Evolutionary conservation across 306 rosid genomes (phyloP), one percentile per base, ranked within the genome.

Genomic region (Potentilla sterilis): DNA sequence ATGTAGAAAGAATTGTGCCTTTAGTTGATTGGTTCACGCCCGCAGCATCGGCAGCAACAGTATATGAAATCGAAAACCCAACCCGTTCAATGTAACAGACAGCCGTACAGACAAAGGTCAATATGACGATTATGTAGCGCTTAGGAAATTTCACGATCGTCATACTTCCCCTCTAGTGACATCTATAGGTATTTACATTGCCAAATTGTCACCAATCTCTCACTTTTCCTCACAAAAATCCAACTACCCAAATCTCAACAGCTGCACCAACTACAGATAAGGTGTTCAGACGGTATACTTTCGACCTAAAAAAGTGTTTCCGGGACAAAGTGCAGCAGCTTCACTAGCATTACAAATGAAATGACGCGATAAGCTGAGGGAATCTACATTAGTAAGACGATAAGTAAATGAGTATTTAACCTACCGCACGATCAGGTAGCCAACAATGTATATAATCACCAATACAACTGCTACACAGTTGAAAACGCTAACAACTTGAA

Each of bases 31-130:
- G 99, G 46, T 86, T 93, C 19, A 92, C 85, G 5, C 85, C 85
- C 2, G 81, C 87, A 41, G 86, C 89, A 80, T 92, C 97, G 24
- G 99, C 98, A 65, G 99, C 99, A 63, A 88, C 83, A 7, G 99
- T 95, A 73, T 95, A 95, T 0, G 97, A 97, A 81, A 95, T 92
- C 5, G 99, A 95, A 77, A 95, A 95, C 47, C 99, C 99, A 0
- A 95, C 97, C 9, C 99, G 90, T 78, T 92, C 99, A 47, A 95
- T 83, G 71, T 95, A 95, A 73, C 99, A 95, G 61, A 95, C 98
- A 18, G 91, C 85, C 2, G 99, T 95, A 90, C 99, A 81, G 77
- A 95, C 57, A 82, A 95, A 95, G 77, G 99, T 95, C 76, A 95
- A 73, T 70, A 95, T 78, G 28, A 95, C 99, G 11, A 95, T 89